These are phyloP conservation scores for Grigorovia humatica DNA, from an alignment of 805 yeast genomes.

Conservation along the genomic window DNA sequence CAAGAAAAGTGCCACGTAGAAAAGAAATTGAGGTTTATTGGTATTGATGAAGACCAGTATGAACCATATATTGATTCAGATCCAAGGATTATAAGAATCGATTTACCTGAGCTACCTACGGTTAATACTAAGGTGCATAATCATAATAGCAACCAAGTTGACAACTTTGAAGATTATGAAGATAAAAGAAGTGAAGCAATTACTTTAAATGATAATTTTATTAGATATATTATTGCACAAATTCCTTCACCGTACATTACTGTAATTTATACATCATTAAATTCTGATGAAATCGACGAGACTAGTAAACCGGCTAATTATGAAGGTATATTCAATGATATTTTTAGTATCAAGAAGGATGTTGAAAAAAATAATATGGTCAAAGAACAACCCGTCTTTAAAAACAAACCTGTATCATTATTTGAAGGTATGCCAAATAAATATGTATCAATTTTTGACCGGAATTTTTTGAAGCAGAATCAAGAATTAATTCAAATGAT, in stretches of 20 bases:
- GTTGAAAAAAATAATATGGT: constrained; percentile 43
- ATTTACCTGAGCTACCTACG: constrained; percentile 38
- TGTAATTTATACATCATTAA: constrained; percentile 43
- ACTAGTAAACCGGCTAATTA: background rate
- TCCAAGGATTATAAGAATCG: constrained; percentile 51
- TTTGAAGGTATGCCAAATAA: constrained; percentile 8
- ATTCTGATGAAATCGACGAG: constrained; percentile 15
- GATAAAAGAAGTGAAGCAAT: constrained; percentile 27
- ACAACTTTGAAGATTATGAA: constrained; percentile 26
- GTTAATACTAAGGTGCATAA: background rate
- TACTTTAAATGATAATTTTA: constrained; percentile 34
- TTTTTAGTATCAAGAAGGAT: constrained; percentile 41
- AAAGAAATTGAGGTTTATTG: constrained; percentile 15
- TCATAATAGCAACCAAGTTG: background rate
- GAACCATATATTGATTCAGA: constrained; percentile 53
- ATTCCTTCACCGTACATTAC: constrained; percentile 68
- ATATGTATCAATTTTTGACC: constrained; percentile 17
- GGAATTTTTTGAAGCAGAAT: constrained; percentile 17
- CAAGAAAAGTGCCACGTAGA: constrained; percentile 19
- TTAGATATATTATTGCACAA: constrained; percentile 50
- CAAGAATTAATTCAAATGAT: constrained; percentile 11
- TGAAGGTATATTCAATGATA: constrained; percentile 40
- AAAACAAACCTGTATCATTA: constrained; percentile 27
- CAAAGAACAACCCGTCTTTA: constrained; percentile 19
- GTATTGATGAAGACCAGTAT: constrained; percentile 35